Evolutionary conservation across 2,329 filamentous ascomycete species (phyloP).

Genomic region (Gnomoniopsis sp.): DNA sequence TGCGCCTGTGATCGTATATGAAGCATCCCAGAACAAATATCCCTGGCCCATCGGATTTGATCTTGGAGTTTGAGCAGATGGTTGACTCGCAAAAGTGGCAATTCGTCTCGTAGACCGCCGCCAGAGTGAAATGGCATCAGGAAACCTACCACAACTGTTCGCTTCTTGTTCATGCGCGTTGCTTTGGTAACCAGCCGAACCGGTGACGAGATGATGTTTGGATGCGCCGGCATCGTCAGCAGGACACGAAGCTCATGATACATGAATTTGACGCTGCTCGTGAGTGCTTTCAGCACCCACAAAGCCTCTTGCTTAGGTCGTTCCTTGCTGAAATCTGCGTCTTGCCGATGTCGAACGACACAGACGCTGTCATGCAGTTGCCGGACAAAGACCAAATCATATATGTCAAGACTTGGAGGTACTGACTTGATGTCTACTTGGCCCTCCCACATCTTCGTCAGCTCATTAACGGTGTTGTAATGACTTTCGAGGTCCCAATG

Average conservation of each 20-base stretch:
- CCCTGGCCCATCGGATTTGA: constrained; percentile 51
- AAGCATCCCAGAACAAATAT: constrained; percentile 48
- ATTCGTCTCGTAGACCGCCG: constrained; percentile 53
- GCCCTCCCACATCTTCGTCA: constrained; percentile 46
- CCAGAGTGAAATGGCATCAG: constrained; percentile 50
- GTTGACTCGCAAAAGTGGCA: constrained; percentile 50
- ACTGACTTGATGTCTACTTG: constrained; percentile 33
- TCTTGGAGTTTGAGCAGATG: constrained; percentile 37
- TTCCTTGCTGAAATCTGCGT: not conserved
- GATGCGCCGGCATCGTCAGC: constrained; percentile 48
- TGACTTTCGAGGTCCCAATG: constrained; percentile 53
- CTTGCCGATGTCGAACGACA: constrained; percentile 39
- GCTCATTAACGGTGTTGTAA: constrained; percentile 39
- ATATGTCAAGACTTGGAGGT: constrained; percentile 47
- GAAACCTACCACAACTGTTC: constrained; percentile 55
- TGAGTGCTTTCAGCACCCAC: constrained; percentile 57
- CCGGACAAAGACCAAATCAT: constrained; percentile 44
- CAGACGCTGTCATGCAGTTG: constrained; percentile 60
- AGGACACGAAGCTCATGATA: constrained; percentile 59
- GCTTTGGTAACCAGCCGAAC: constrained; percentile 53
- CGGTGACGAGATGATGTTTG: constrained; percentile 50
- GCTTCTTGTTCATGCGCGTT: constrained; percentile 53
- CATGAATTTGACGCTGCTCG: constrained; percentile 55
- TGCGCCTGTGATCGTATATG: constrained; percentile 44
- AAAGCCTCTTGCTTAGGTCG: constrained; percentile 25